Evolutionary conservation across 2,329 filamentous ascomycete genomes (phyloP).

Genomic region (Cordyceps javanica): DNA sequence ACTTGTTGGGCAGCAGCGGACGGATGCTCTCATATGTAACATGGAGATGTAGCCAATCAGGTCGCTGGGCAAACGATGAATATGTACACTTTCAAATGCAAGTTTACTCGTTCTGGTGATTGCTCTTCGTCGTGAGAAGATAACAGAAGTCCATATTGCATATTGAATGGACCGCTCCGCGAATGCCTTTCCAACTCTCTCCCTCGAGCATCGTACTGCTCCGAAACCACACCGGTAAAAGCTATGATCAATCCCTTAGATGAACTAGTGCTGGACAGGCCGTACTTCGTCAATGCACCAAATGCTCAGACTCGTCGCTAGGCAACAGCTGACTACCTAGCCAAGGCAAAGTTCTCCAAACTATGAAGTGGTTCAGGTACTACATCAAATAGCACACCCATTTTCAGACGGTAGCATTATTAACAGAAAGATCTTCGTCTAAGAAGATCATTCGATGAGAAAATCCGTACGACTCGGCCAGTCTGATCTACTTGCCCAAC

Average conservation of each 20-base stretch:
- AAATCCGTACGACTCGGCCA: not conserved
- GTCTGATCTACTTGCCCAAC: not conserved
- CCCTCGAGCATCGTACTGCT: not conserved
- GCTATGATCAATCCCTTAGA: not conserved
- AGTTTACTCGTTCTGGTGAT: too few species aligned
- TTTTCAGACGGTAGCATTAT: constrained; percentile 4
- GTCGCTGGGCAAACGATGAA: too few species aligned
- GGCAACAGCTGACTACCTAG: constrained; percentile 2
- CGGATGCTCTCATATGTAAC: too few species aligned
- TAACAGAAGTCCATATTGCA: too few species aligned
- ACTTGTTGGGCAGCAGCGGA: too few species aligned
- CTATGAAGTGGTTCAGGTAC: not conserved
- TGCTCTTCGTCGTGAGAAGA: too few species aligned
- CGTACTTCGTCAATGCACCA: constrained; percentile 3
- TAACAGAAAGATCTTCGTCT: not conserved
- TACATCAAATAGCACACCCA: not conserved
- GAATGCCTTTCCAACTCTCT: not conserved
- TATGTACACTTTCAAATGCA: too few species aligned
- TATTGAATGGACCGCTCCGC: not conserved
- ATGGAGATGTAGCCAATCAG: too few species aligned
- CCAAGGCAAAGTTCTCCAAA: not conserved
- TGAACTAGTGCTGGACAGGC: not conserved
- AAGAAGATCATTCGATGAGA: not conserved
- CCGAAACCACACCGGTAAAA: not conserved
- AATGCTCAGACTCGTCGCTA: constrained; percentile 2